Evolutionary conservation across 2,329 filamentous ascomycete species (phyloP).

Genomic region (Kalaharituber pfeilii): DNA sequence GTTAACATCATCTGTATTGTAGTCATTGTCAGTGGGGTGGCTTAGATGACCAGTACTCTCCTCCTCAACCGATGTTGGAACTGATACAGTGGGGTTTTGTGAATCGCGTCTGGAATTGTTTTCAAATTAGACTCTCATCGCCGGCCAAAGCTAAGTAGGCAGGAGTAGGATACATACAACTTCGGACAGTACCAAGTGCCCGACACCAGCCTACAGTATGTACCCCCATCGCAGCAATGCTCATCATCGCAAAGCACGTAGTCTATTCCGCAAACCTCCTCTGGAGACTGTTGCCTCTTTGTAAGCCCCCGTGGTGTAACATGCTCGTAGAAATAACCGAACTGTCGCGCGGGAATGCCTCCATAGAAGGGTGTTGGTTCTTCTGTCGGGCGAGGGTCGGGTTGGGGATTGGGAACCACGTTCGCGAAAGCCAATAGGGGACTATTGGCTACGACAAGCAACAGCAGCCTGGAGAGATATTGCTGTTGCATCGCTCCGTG

Average conservation of each 20-base stretch:
- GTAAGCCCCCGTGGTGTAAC: neutral
- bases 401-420: no score
- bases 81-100: neutral
- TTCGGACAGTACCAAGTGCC: neutral
- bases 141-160: no score
- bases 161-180: neutral
- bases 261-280: neutral
- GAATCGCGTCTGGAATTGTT: neutral
- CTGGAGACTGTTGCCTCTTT: neutral
- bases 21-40: neutral
- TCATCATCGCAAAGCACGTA: neutral
- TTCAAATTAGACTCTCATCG: no score
- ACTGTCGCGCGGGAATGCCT: neutral
- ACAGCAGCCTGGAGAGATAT: neutral
- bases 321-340: neutral
- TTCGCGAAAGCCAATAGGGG: neutral
- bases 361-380: neutral
- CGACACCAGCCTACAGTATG: neutral
- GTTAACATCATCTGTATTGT: neutral
- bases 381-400: no score
- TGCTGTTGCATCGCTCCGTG: neutral
- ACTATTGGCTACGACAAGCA: neutral
- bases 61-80: neutral
- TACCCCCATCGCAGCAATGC: neutral
- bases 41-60: neutral